phyloP scores from a whole-genome alignment of 2,329 filamentous ascomycete genomes.

The Aaosphaeria pasadenensis region DNA sequence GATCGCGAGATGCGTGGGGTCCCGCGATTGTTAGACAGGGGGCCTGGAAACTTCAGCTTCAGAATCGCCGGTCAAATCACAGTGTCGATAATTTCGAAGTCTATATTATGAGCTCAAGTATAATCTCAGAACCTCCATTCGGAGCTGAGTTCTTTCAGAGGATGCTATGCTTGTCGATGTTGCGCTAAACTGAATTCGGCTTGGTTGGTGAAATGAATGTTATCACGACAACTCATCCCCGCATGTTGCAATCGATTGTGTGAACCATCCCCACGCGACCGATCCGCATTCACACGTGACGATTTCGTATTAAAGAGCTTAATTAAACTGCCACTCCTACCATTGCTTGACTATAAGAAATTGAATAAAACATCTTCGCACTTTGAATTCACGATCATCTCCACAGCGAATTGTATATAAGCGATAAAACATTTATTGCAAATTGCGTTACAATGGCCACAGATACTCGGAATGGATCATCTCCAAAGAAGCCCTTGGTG shows the following conservation, averaged over 20 bases:
- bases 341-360: not conserved
- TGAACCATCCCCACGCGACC: not conserved
- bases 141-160: no score
- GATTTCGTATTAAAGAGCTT: not conserved
- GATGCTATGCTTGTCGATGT: no score
- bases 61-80: no score
- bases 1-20: no score
- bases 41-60: no score
- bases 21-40: no score
- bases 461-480: conserved; percentile 1
- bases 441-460: conserved; percentile 1
- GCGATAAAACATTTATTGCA: not conserved
- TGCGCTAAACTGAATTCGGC: conserved; percentile 1
- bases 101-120: no score
- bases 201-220: not conserved
- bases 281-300: not conserved
- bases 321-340: not conserved
- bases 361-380: not conserved
- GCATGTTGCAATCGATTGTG: conserved; percentile 4
- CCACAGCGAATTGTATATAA: not conserved
- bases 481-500: conserved; percentile 31
- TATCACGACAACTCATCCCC: conserved; percentile 4
- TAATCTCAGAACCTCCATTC: no score
- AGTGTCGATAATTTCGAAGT: no score
- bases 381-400: not conserved